phyloP scores from a whole-genome alignment of 371 early-diverging fungal species.

The Lichtheimia ornata region DNA sequence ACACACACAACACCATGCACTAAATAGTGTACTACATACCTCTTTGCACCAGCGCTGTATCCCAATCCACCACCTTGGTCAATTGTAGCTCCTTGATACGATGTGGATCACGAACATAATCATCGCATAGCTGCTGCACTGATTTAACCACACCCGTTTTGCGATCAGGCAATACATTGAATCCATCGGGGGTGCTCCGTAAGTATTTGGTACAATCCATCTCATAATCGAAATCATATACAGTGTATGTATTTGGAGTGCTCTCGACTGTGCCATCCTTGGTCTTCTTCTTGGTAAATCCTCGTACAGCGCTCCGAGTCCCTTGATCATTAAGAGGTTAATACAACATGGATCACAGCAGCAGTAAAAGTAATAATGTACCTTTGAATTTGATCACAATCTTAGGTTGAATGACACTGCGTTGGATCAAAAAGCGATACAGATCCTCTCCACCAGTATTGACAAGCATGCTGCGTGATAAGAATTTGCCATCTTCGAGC shows the following conservation, averaged over 20 bases:
- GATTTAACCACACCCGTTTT: constrained; percentile 29
- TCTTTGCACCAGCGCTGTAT: constrained; percentile 37
- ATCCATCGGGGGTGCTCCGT: constrained; percentile 24
- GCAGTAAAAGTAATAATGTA: constrained; percentile 4
- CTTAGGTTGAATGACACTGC: constrained; percentile 37
- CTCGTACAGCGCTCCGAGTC: not conserved
- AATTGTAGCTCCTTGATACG: constrained; percentile 41
- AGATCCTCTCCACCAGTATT: constrained; percentile 49
- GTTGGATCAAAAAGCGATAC: constrained; percentile 38
- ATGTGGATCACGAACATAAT: constrained; percentile 35
- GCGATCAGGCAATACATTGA: constrained; percentile 33
- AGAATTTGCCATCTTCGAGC: constrained; percentile 12
- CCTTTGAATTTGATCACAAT: constrained; percentile 33
- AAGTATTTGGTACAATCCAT: constrained; percentile 33
- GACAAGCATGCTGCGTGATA: constrained; percentile 40
- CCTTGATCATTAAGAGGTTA: not conserved
- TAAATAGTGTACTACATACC: constrained; percentile 23
- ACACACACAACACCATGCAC: not conserved
- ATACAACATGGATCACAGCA: not conserved
- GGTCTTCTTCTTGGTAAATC: constrained; percentile 31
- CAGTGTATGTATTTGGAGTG: not conserved
- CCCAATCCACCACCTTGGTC: constrained; percentile 44
- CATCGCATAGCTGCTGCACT: constrained; percentile 41
- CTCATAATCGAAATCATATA: constrained; percentile 32
- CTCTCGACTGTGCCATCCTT: constrained; percentile 37